Base-by-base conservation (phyloP, 805 yeast species). In the Schwanniomyces vanrijiae region DNA sequence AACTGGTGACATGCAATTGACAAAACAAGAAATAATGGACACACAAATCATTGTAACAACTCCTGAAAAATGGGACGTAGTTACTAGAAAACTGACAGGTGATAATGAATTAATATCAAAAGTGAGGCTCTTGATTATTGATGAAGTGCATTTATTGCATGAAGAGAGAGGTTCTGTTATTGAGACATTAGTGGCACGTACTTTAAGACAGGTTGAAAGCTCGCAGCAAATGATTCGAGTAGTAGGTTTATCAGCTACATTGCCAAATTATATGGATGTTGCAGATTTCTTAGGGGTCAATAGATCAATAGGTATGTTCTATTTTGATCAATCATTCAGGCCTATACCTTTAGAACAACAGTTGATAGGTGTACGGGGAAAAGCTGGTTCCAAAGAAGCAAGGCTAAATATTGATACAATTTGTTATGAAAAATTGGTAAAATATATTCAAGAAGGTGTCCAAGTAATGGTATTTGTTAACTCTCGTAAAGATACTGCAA, bases 111-210 rank as follows among this genome's bases (percentile, higher is more conserved):
- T 91, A 40, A 88, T 89, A 2, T 82, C 87, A 10, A 90, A 90
- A 56, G 95, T 94, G 8, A 88, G 85, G 63, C 69, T 94, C 11
- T 69, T 94, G 47, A 89, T 94, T 49, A 91, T 94, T 50, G 99
- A 94, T 74, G 99, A 94, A 68, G 98, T 94, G 0, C 99, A 94
- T 76, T 73, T 94, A 60, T 76, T 94, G 44, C 98, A 94, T 58
- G 99, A 94, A 78, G 99, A 94, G 46, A 82, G 99, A 73, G 99
- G 99, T 57, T 89, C 97, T 7, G 99, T 94, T 5, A 89, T 94
- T 52, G 99, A 94, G 65, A 90, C 97, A 0, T 72, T 91, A 44
- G 97, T 91, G 3, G 96, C 97, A 0, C 81, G 98, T 67, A 94
- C 99, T 0, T 75, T 91, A 50, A 75, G 99, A 48, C 97, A 91